Conservation (phyloP, 352 stramenopile species). For the Phytopythium montanum region DNA sequence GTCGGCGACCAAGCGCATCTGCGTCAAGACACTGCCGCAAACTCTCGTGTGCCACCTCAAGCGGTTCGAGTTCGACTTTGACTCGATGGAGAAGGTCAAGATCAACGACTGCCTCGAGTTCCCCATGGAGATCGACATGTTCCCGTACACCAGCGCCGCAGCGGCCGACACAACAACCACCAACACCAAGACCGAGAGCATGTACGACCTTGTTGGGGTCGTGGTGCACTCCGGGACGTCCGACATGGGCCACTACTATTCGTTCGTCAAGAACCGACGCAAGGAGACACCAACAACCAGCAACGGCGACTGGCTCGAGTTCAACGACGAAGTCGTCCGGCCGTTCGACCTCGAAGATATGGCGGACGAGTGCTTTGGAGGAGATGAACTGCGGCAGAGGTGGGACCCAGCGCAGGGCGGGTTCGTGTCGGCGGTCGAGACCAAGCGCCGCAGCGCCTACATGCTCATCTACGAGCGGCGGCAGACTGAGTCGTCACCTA, state of each 20-base stretch:
- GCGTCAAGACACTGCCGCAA: constrained; percentile 71
- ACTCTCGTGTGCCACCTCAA: constrained; percentile 85
- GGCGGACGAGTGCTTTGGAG: constrained; percentile 87
- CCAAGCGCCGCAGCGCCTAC: constrained; percentile 68
- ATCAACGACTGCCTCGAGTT: constrained; percentile 86
- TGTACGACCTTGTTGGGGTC: constrained; percentile 90
- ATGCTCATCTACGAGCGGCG: constrained; percentile 76
- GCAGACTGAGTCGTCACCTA: not conserved
- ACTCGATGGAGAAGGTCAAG: constrained; percentile 87
- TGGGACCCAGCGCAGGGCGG: constrained; percentile 35
- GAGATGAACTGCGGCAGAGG: constrained; percentile 65
- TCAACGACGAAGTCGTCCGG: constrained; percentile 90
- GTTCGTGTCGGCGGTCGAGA: constrained; percentile 38
- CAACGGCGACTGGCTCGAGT: constrained; percentile 81
- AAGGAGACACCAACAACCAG: not conserved
- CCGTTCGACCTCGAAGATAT: constrained; percentile 78
- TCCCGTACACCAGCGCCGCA: constrained; percentile 83
- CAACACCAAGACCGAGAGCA: constrained; percentile 4
- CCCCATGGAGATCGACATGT: constrained; percentile 87
- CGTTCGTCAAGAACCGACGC: constrained; percentile 84
- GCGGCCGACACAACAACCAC: constrained; percentile 4
- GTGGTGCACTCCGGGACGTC: constrained; percentile 92
- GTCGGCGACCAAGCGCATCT: constrained; percentile 77
- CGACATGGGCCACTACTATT: constrained; percentile 95
- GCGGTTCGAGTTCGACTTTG: constrained; percentile 89